These are phyloP conservation scores for Ilex paraguariensis DNA, from an alignment of 305 asterid species.

Conservation along the genomic window DNA sequence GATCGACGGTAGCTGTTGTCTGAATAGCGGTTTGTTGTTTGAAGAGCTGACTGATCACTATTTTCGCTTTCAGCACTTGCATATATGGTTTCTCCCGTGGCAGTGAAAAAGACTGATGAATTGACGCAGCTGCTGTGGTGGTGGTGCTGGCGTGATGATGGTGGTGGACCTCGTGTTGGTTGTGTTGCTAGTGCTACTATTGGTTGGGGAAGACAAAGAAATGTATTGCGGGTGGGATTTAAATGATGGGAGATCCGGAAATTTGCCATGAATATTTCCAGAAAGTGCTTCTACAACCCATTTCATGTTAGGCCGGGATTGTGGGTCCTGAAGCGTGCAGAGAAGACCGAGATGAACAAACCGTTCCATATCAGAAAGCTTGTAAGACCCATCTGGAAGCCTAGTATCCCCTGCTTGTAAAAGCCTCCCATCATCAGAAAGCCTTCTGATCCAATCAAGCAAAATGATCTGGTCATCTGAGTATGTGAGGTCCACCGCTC, in stretches of 20 bases:
- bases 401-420: constrained; percentile 59
- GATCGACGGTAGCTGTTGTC: not conserved
- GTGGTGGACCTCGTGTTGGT: constrained; percentile 21
- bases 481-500: constrained; percentile 73
- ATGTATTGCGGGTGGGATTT: constrained; percentile 67
- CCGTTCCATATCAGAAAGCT: constrained; percentile 51
- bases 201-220: constrained; percentile 51
- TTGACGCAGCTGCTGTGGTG: constrained; percentile 20
- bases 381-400: constrained; percentile 50
- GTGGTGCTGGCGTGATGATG: constrained; percentile 18
- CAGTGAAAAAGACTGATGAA: constrained; percentile 49
- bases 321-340: constrained; percentile 78
- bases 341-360: constrained; percentile 54
- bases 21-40: not conserved
- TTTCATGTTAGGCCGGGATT: constrained; percentile 78
- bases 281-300: constrained; percentile 72
- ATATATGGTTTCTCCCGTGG: constrained; percentile 63
- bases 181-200: constrained; percentile 37
- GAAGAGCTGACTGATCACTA: constrained; percentile 13
- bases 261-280: constrained; percentile 39
- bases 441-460: constrained; percentile 74
- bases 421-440: constrained; percentile 61
- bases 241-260: constrained; percentile 80
- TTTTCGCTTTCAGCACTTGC: constrained; percentile 54
- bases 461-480: constrained; percentile 78